Conservation (phyloP, 345 rosid genomes). For the Linum lewisii region DNA sequence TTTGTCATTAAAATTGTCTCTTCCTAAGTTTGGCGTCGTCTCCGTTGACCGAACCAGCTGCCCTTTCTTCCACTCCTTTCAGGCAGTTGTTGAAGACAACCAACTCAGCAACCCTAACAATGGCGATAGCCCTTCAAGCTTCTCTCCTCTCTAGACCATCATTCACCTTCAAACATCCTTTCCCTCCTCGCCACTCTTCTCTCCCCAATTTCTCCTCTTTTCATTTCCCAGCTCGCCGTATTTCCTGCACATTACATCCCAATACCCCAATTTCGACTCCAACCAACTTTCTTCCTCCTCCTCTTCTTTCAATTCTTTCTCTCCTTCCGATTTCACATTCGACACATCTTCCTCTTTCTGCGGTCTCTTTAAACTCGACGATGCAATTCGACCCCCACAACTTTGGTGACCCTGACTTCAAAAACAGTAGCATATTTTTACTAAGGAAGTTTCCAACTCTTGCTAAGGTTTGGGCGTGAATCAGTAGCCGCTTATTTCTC, state of each 20-base stretch:
- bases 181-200: neutral
- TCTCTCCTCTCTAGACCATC: slow-evolving; percentile 1
- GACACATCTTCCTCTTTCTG: too few species aligned
- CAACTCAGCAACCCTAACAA: neutral
- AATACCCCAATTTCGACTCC: neutral
- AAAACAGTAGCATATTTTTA: too few species aligned
- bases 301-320: neutral
- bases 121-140: slow-evolving; percentile 1
- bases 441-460: too few species aligned
- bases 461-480: too few species aligned
- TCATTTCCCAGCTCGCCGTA: neutral
- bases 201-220: neutral
- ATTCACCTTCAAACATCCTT: slow-evolving; percentile 2
- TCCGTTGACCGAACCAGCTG: too few species aligned
- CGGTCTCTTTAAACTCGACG: too few species aligned
- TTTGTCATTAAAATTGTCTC: too few species aligned
- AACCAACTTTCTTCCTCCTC: neutral
- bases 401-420: neutral
- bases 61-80: too few species aligned
- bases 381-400: neutral
- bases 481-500: too few species aligned
- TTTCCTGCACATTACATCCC: neutral
- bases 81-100: too few species aligned
- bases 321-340: neutral
- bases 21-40: too few species aligned